Conservation (phyloP, 2,329 filamentous ascomycete species). For the Orbilia oligospora region DNA sequence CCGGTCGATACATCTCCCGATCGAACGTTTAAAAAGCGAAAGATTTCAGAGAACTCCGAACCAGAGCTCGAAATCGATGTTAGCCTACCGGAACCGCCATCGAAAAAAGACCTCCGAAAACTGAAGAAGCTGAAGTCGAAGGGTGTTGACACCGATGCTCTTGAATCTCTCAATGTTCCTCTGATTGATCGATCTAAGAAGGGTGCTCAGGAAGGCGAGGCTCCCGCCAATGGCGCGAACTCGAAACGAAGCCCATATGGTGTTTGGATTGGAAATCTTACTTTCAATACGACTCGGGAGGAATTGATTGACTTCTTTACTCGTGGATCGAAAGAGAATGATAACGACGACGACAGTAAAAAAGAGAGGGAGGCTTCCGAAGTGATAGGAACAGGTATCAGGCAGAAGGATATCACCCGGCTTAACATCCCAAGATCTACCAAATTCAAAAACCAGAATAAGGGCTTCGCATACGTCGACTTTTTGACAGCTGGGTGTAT, state of each 20-base stretch:
- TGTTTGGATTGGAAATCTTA: constrained; percentile 95
- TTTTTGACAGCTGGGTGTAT: constrained; percentile 79
- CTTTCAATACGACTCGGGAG: constrained; percentile 82
- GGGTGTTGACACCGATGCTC: constrained; percentile 66
- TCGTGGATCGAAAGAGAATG: constrained; percentile 34
- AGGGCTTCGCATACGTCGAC: constrained; percentile 96
- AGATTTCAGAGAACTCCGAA: constrained; percentile 70
- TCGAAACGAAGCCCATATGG: constrained; percentile 81
- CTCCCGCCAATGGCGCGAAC: constrained; percentile 64
- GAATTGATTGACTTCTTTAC: constrained; percentile 86
- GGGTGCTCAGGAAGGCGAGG: constrained; percentile 67
- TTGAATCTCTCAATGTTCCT: constrained; percentile 55
- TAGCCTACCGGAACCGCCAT: constrained; percentile 89
- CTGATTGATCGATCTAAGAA: constrained; percentile 65
- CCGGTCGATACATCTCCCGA: constrained; percentile 60
- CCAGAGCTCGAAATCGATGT: constrained; percentile 92
- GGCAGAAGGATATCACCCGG: constrained; percentile 81
- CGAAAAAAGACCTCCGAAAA: constrained; percentile 90
- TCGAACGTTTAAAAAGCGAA: constrained; percentile 76
- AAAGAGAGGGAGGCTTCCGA: not conserved
- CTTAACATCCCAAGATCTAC: constrained; percentile 80
- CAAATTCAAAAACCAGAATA: constrained; percentile 77
- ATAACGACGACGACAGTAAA: constrained; percentile 9
- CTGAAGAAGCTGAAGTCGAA: constrained; percentile 81
- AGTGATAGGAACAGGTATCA: constrained; percentile 66